Evolutionary conservation across 2,329 filamentous ascomycete genomes (phyloP).

Genomic region (Spiromastix sp.): DNA sequence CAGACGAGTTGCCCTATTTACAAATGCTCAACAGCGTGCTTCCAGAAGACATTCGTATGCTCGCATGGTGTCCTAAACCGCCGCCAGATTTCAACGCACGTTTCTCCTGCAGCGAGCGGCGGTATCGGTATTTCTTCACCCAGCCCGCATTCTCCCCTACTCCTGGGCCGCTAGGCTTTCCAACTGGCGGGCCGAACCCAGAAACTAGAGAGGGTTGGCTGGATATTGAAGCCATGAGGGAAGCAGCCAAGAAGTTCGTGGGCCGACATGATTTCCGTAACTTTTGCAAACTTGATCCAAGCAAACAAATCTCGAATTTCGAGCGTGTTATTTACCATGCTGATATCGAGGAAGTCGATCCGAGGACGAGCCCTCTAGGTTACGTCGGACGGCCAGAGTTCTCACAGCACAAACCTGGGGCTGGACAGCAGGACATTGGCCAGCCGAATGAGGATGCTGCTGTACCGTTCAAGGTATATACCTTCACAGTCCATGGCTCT

Average conservation of each 20-base stretch:
- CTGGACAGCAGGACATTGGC: constrained; percentile 9
- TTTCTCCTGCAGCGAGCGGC: constrained; percentile 82
- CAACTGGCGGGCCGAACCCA: constrained; percentile 18
- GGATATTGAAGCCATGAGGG: constrained; percentile 75
- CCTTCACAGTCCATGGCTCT: constrained; percentile 77
- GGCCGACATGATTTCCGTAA: constrained; percentile 92
- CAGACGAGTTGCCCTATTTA: constrained; percentile 76
- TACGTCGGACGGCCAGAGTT: constrained; percentile 44
- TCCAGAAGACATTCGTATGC: constrained; percentile 76
- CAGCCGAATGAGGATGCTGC: constrained; percentile 20
- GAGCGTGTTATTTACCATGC: constrained; percentile 68
- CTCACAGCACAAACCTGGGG: constrained; percentile 16
- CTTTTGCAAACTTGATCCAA: constrained; percentile 86
- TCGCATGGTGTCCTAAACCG: constrained; percentile 85
- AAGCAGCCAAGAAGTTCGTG: constrained; percentile 68
- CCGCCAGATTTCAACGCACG: constrained; percentile 76
- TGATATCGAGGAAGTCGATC: constrained; percentile 60
- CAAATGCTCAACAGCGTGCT: constrained; percentile 77
- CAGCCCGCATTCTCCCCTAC: constrained; percentile 74
- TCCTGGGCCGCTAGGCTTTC: constrained; percentile 44
- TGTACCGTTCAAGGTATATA: constrained; percentile 57
- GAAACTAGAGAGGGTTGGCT: constrained; percentile 60
- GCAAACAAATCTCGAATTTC: constrained; percentile 83
- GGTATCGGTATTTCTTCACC: constrained; percentile 97
- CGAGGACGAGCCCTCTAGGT: constrained; percentile 42